Percentiles rank a stretch among this genome's conserved stretches.
Conservation (phyloP, 2,329 filamentous ascomycete species). For the Eurotiales sp. region DNA sequence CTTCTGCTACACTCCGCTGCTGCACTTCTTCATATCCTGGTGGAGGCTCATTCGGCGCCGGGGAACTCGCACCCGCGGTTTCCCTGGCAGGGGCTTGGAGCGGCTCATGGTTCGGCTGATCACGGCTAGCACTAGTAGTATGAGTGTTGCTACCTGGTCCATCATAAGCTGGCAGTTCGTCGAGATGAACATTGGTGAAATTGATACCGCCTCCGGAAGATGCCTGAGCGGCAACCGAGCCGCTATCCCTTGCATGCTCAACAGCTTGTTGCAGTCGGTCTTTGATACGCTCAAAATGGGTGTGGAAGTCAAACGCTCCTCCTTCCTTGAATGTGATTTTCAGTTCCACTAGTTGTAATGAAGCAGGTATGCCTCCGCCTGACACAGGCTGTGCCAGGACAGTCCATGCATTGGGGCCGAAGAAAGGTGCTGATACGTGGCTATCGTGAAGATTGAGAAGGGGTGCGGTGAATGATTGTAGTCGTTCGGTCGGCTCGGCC, state of each 20-base stretch:
- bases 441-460: constrained; percentile 85
- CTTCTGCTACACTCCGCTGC: constrained; percentile 70
- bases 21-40: constrained; percentile 92
- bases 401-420: constrained; percentile 88
- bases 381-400: constrained; percentile 74
- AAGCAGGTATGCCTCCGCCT: constrained; percentile 75
- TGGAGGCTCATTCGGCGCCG: constrained; percentile 66
- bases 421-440: constrained; percentile 82
- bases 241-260: constrained; percentile 67
- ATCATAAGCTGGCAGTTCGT: constrained; percentile 86
- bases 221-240: constrained; percentile 36
- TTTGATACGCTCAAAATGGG: constrained; percentile 76
- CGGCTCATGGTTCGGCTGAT: not conserved
- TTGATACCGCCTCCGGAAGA: constrained; percentile 42
- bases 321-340: constrained; percentile 91
- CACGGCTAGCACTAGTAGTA: not conserved
- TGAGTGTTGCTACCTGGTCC: constrained; percentile 51
- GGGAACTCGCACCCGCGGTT: not conserved
- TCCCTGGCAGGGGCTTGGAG: not conserved
- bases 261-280: constrained; percentile 78
- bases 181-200: constrained; percentile 67
- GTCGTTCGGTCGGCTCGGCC: constrained; percentile 58
- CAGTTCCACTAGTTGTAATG: constrained; percentile 70
- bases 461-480: constrained; percentile 86
- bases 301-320: constrained; percentile 88